Evolutionary conservation across 306 rosid species (phyloP).

Genomic region (Ammopiptanthus mongolicus): DNA sequence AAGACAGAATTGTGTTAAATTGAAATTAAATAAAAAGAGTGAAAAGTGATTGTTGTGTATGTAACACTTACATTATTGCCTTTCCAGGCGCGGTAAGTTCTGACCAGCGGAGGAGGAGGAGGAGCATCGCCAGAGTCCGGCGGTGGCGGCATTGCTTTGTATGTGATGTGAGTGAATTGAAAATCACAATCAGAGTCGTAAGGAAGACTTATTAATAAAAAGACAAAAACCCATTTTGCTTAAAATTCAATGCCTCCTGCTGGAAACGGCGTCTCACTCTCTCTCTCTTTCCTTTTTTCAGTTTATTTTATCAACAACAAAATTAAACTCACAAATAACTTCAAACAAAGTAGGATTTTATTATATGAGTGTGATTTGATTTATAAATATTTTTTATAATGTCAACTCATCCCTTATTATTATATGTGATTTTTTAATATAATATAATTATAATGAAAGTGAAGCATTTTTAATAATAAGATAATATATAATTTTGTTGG

Average conservation of each 20-base stretch:
- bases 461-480: too few relatives aligned
- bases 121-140: slow-evolving; percentile 22
- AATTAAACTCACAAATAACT: too few relatives aligned
- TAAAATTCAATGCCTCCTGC: neutral
- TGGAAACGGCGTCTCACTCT: neutral
- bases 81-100: slow-evolving; percentile 73
- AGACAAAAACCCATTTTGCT: too few relatives aligned
- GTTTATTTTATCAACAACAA: too few relatives aligned
- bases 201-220: neutral
- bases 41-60: neutral
- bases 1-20: neutral
- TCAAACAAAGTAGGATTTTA: too few relatives aligned
- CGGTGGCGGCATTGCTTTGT: slow-evolving; percentile 31
- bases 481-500: too few relatives aligned
- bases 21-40: neutral
- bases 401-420: too few relatives aligned
- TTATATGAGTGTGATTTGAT: too few relatives aligned
- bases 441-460: too few relatives aligned
- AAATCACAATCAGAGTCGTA: neutral
- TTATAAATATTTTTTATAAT: too few relatives aligned
- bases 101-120: slow-evolving; percentile 22
- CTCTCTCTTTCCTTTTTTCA: neutral
- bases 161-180: neutral
- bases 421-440: too few relatives aligned
- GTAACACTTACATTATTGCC: slow-evolving; percentile 75